Evolutionary conservation across 495 filamentous ascomycete species (phyloP), one percentile per base, ranked within the genome.

Genomic region (Penicillium canescens): DNA sequence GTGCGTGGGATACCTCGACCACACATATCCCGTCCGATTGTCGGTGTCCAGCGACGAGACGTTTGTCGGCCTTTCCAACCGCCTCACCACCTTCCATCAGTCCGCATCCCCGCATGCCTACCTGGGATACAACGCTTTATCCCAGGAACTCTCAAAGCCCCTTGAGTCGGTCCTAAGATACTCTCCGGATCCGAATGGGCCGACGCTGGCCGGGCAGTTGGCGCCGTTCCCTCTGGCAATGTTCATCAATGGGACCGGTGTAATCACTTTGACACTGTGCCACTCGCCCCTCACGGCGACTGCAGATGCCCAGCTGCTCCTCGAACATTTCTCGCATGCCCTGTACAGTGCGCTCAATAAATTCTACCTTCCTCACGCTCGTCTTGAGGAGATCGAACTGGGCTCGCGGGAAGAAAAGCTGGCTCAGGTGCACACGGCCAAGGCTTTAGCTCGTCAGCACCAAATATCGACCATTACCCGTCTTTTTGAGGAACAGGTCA

Each of bases 401-500:
- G 21, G 40, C 21, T 42, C 40, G 40, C 14, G 40, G 40, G 40
- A 42, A 42, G 40, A 42, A 24, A 42, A 42, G 40, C 20, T 42
- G 16, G 40, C 40, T 10, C 40, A 42, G 40, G 40, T 42, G 40
- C 40, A 42, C 20, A 42, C 40, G 21, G 40, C 40, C 20, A 42
- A 42, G 40, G 40, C 20, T 11, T 24, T 42, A 12, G 40, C 40
- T n/a, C 40, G 40, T 13, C 40, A 20, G 6, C 40, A 42, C 21
- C 40, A 42, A 24, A 42, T 7, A 4, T 42, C 40, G 3, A 42
- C 40, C 20, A 42, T 42, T 6, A 42, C 40, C 20, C 40, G 40
- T 42, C 12, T 48, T 18, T 48, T 54, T 39, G 43, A 44, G 13
- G n/a, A 50, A 12, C 46, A 56, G 18, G 54, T 46, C 4, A 21